Percentiles rank a stretch among this genome's conserved stretches.
Conservation (phyloP, 2,329 filamentous ascomycete species). For the Rhinocladiella similis region DNA sequence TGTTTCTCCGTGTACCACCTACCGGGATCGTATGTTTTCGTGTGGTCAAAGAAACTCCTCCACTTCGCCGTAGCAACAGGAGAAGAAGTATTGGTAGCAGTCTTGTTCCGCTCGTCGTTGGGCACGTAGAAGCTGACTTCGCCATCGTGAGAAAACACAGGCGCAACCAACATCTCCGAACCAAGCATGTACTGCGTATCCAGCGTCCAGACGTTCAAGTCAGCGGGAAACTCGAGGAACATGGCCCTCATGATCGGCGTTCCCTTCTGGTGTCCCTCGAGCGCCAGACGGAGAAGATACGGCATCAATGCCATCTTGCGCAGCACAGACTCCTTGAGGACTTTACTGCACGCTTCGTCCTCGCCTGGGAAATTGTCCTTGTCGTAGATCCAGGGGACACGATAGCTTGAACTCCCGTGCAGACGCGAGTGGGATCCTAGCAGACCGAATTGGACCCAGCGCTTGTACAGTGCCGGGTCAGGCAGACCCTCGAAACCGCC, state of each 20-base stretch:
- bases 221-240: slow-evolving; percentile 69
- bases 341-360: slow-evolving; percentile 55
- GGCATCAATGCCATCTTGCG: slow-evolving; percentile 60
- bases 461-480: slow-evolving; percentile 69
- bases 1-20: slow-evolving; percentile 63
- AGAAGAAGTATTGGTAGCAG: no score
- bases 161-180: slow-evolving; percentile 61
- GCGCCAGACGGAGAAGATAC: slow-evolving; percentile 56
- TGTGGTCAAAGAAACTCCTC: slow-evolving; percentile 51
- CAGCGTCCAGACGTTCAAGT: slow-evolving; percentile 66
- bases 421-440: slow-evolving; percentile 69
- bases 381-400: slow-evolving; percentile 74
- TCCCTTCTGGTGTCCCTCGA: slow-evolving; percentile 53
- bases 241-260: slow-evolving; percentile 65
- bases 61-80: slow-evolving; percentile 48
- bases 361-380: slow-evolving; percentile 19
- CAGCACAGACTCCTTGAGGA: slow-evolving; percentile 56
- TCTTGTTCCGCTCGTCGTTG: slow-evolving; percentile 19
- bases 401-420: slow-evolving; percentile 69
- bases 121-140: slow-evolving; percentile 66
- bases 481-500: slow-evolving; percentile 71
- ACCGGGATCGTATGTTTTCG: slow-evolving; percentile 39
- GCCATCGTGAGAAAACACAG: slow-evolving; percentile 63
- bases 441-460: slow-evolving; percentile 75
- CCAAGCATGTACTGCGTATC: slow-evolving; percentile 77